A percentile compares a stretch with the other conserved stretches of the same genome.
Evolutionary conservation across 2,329 filamentous ascomycete genomes (phyloP).

Genomic region (Periglandula ipomoeae): DNA sequence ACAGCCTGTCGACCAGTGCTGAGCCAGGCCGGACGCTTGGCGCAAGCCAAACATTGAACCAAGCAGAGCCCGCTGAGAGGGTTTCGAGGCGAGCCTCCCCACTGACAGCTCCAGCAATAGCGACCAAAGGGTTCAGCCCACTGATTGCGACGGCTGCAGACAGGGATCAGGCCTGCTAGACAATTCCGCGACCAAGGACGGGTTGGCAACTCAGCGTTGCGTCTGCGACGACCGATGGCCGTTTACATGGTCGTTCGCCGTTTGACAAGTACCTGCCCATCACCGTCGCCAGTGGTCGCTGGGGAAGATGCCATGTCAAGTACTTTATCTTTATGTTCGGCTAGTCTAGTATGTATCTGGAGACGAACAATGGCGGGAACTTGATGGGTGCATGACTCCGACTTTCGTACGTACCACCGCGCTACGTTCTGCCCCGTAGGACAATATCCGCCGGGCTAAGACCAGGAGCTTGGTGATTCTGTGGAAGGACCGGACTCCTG

Average conservation of each 20-base stretch:
- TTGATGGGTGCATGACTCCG: background rate
- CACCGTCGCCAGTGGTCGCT: background rate
- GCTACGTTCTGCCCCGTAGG: background rate
- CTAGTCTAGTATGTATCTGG: background rate
- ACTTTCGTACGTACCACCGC: background rate
- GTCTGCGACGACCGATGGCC: too few species aligned
- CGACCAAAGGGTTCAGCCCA: background rate
- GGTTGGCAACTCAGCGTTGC: background rate
- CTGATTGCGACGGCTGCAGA: conserved; percentile 10
- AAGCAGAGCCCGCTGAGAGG: background rate
- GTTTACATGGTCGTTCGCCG: background rate
- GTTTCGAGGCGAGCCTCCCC: background rate
- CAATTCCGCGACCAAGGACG: background rate
- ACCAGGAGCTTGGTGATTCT: background rate
- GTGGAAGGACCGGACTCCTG: background rate
- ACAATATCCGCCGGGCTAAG: background rate
- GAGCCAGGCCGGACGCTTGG: background rate
- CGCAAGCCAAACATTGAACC: background rate
- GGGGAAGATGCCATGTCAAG: background rate
- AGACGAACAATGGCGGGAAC: background rate
- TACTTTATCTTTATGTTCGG: background rate
- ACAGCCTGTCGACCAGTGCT: background rate
- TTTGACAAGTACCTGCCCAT: background rate
- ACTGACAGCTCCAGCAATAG: background rate
- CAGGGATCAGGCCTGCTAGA: conserved; percentile 1